Evolutionary conservation across 129 eudicot species (phyloP), one percentile per base, ranked within the genome.

Genomic region (Flaveria linearis): DNA sequence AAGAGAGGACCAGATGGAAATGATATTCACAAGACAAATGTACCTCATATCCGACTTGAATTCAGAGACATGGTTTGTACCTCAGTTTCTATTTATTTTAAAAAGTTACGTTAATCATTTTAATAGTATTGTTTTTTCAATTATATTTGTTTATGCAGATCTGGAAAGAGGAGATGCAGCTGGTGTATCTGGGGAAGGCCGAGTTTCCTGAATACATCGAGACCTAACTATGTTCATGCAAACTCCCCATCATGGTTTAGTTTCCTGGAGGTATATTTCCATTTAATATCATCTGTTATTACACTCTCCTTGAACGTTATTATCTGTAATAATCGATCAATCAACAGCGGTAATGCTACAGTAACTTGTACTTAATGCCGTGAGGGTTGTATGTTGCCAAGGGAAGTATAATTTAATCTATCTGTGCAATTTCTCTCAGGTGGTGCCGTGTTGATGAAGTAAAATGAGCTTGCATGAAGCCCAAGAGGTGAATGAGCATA

Each of bases 21-120:
- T 69, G 99, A 94, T 84, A 94, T 94, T 84, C 99, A 86, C 81
- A 89, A 82, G 92, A 94, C 99, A 25, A 94, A 94, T 74, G 97
- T 94, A 41, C 99, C 99, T 72, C 96, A 83, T 47, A 91, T 94
- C 43, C 86, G 99, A 65, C 88, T 94, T 46, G 99, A 91, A 75
- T 91, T 91, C 69, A 90, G 99, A 80, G 94, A 94, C 13, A 84
- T 87, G 90, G 97, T 93, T 84, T 47, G 88, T 50, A 60, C 69
- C 15, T 64, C 22, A 46, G 13, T 45, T 17, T 14, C 41, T 3
- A 13, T 10, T 69, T 18, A 36, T 25, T 8, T 17, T 22, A 15
- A 23, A 45, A 45, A 25, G 17, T 75, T 57, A 30, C 15, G 4
- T 5, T 53, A 10, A 10, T 14, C 52, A 8, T 47, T 46, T 47